Base-by-base conservation (phyloP, 2,329 filamentous ascomycete genomes). In the Zasmidium cellare region DNA sequence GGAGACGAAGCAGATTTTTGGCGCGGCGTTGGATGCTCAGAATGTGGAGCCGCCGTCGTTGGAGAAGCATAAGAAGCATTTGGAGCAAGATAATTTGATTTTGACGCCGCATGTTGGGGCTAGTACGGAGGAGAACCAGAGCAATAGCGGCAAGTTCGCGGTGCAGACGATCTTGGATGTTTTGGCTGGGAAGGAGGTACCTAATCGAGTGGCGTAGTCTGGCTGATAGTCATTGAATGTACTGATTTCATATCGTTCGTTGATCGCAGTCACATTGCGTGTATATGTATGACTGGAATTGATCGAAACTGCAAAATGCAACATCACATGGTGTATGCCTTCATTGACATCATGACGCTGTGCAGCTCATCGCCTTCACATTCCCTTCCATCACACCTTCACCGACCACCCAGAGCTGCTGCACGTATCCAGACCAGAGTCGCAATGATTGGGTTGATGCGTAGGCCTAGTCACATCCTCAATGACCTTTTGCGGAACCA, bases 71-170 rank as follows among this genome's bases (percentile, higher is more conserved):
- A 60, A 63, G 19, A 56, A 59, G 1, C 57, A 70, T 22, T 59
- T 69, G 58, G 55, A 62, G 25, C 53, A 65, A 52, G 59, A 63
- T 1, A 68, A 70, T 41, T 55, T 73, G 11, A 60, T 79, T 5
- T 75, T 76, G 56, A 79, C 76, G 3, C 77, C 78, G 6, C 78
- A 80, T 54, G 74, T 80, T 46, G 80, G 79, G 7, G 79, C 77
- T 1, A 74, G 78, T 0, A 81, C 79, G 1, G 64, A 62, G 3
- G 67, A 73, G 53, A 75, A 71, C 3, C 76, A 77, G 58, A 67
- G 69, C 45, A 66, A 67, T 14, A 74, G 71, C 46, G 74, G 73
- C 0, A 70, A 69, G 55, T 69, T 69, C 20, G 75, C 74, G 9
- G 69, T 76, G 2, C 70, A 76, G 38, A 72, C 58, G 16, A 45